Evolutionary conservation across 148 eudicot genomes (phyloP), one percentile per base, ranked within the genome.

Genomic region (Persicaria maculosa): DNA sequence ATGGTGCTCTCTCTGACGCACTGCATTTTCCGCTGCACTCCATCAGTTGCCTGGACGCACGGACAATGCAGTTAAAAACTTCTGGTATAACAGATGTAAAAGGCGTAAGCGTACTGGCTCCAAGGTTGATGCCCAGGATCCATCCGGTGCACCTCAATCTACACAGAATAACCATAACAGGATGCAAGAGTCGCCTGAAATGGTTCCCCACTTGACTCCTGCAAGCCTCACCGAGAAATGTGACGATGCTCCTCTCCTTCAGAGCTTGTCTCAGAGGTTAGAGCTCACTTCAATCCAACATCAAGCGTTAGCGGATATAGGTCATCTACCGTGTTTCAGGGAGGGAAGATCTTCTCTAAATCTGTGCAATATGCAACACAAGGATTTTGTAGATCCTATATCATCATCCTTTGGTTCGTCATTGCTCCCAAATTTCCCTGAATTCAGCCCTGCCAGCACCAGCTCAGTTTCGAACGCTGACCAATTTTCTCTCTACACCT

Each of bases 211-310:
- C 15, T 65, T 46, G n/a, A n/a, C n/a, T n/a, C n/a, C n/a, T n/a
- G n/a, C n/a, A n/a, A n/a, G n/a, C n/a, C n/a, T n/a, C n/a, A n/a
- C n/a, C 4, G 50, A 47, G 50, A 47, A 10, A 6, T 47, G 50
- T 47, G 50, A 47, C 50, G 50, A 47, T 48, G 52, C 9, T 48
- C 52, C 52, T 12, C 11, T 48, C 8, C 52, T 48, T 48, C 12
- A 2, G 9, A 48, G 12, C 52, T 61, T 20, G 5, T 15, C 67
- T 61, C 46, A 65, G 69, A n/a, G 16, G 36, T 6, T 65, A 40
- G 70, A 65, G 70, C 47, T 65, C 70, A 36, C 70, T 65, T 65
- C 70, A 65, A 65, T 65, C 70, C 70, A 65, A 65, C 70, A 12
- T 61, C 68, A 14, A 20, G 68, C 44, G 9, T 22, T 31, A 22